These are phyloP conservation scores for Wallacemonas sp. DNA, from an alignment of 208 protist species.

Conservation along the genomic window DNA sequence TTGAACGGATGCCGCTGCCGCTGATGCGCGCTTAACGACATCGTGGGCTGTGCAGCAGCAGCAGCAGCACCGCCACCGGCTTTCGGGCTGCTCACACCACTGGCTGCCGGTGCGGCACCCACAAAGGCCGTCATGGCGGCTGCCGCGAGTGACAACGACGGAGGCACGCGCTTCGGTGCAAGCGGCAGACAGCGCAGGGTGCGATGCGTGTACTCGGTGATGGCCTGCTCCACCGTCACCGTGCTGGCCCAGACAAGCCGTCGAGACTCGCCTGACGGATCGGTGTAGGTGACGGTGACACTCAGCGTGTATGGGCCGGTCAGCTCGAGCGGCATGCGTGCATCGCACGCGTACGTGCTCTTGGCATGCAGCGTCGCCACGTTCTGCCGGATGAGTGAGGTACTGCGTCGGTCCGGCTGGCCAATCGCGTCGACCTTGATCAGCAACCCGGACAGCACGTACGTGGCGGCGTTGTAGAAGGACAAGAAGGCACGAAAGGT, in stretches of 20 bases:
- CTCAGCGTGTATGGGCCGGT: constrained; percentile 44
- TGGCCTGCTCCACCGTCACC: constrained; percentile 44
- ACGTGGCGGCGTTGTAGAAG: constrained; percentile 69
- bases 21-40: neutral
- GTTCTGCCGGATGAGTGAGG: constrained; percentile 29
- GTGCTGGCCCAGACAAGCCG: constrained; percentile 55
- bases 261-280: constrained; percentile 44
- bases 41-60: too few relatives aligned
- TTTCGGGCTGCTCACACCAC: too few relatives aligned
- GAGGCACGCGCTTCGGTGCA: too few relatives aligned
- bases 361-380: constrained; percentile 28
- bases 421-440: constrained; percentile 36
- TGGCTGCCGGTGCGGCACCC: neutral
- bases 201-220: constrained; percentile 39
- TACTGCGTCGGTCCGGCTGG: constrained; percentile 22
- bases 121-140: too few relatives aligned
- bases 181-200: constrained; percentile 25
- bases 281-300: constrained; percentile 51
- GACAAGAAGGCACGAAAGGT: constrained; percentile 63
- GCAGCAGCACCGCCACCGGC: too few relatives aligned
- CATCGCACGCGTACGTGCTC: constrained; percentile 25
- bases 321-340: constrained; percentile 18
- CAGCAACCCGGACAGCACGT: constrained; percentile 34
- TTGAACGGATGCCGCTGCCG: neutral
- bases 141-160: too few relatives aligned